Evolutionary conservation across 2,329 filamentous ascomycete genomes (phyloP).

Genomic region (Aspergillus viridinutans): DNA sequence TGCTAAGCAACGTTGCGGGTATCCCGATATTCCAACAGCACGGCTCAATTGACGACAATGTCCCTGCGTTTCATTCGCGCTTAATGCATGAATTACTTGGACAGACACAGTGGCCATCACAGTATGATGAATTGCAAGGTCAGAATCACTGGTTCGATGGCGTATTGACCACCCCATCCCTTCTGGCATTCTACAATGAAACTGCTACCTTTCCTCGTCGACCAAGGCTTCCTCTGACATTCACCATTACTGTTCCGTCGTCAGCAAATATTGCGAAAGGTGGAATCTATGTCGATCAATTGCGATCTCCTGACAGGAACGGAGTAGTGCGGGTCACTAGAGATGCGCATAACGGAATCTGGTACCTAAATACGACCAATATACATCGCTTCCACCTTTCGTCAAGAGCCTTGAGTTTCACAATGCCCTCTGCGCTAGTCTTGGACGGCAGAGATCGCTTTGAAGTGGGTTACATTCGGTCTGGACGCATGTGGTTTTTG

Average conservation of each 20-base stretch:
- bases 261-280: slow-evolving; percentile 51
- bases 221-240: slow-evolving; percentile 29
- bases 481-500: slow-evolving; percentile 21
- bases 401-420: neutral
- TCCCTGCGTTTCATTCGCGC: slow-evolving; percentile 55
- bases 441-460: slow-evolving; percentile 18
- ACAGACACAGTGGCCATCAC: slow-evolving; percentile 39
- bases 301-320: slow-evolving; percentile 48
- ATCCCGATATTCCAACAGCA: slow-evolving; percentile 56
- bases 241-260: slow-evolving; percentile 49
- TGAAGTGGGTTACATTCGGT: slow-evolving; percentile 5
- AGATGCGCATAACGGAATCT: slow-evolving; percentile 21
- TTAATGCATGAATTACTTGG: slow-evolving; percentile 49
- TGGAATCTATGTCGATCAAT: slow-evolving; percentile 48
- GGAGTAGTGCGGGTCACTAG: slow-evolving; percentile 46
- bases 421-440: slow-evolving; percentile 12
- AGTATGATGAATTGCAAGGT: slow-evolving; percentile 49
- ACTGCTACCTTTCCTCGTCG: slow-evolving; percentile 13
- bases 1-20: slow-evolving; percentile 49
- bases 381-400: slow-evolving; percentile 40
- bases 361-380: slow-evolving; percentile 42
- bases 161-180: slow-evolving; percentile 49
- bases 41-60: slow-evolving; percentile 54
- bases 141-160: slow-evolving; percentile 53
- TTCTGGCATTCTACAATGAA: slow-evolving; percentile 47